A percentile compares a stretch with the other conserved stretches of the same genome.
phyloP scores from a whole-genome alignment of 768 basidiomycete species.

The Cystobasidium ongulense region DNA sequence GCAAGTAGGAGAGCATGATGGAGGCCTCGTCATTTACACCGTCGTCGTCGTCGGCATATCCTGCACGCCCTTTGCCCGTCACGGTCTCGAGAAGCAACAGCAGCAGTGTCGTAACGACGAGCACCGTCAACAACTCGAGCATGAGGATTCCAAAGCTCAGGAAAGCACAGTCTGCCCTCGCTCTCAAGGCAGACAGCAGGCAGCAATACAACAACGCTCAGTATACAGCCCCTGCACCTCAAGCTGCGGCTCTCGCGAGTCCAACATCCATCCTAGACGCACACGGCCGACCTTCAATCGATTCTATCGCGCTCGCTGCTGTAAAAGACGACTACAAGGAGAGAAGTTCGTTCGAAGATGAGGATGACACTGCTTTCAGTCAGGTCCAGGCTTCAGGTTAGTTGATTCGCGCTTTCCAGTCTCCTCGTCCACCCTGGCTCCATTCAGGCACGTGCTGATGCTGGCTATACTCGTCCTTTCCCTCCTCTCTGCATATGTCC shows the following conservation, averaged over 20 bases:
- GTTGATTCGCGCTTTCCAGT: not conserved
- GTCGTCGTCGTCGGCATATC: not conserved
- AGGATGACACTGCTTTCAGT: not conserved
- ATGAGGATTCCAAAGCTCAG: not conserved
- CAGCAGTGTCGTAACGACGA: not conserved
- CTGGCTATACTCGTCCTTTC: not conserved
- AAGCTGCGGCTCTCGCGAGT: not conserved
- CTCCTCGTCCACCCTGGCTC: not conserved
- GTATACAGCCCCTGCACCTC: not conserved
- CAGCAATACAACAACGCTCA: not conserved
- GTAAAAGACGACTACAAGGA: not conserved
- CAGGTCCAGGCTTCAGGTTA: not conserved
- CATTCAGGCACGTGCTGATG: conserved; percentile 8
- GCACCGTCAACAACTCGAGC: not conserved
- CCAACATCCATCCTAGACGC: not conserved
- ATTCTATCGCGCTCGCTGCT: not conserved
- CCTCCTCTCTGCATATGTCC: not conserved
- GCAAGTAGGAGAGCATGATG: too few relatives aligned
- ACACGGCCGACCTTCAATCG: not conserved
- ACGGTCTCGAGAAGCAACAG: not conserved
- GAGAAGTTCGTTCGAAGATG: too few relatives aligned
- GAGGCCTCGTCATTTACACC: not conserved
- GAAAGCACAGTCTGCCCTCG: not conserved
- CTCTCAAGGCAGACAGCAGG: not conserved
- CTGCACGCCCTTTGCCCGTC: too few relatives aligned